phyloP scores from a whole-genome alignment of 257 asterid genomes.

The Nicotiana noctiflora region DNA sequence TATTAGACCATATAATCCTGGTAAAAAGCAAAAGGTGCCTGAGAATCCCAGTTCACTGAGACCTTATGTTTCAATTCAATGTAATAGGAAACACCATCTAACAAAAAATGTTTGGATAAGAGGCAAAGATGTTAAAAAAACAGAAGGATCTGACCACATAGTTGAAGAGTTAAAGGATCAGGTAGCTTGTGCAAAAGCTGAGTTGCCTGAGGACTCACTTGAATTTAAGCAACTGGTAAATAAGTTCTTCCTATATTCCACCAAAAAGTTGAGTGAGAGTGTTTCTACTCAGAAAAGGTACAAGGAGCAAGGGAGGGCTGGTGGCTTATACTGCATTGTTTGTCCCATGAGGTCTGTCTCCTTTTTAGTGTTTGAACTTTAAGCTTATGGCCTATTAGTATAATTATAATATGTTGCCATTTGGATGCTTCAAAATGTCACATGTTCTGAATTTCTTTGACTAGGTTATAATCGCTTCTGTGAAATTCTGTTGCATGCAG shows the following conservation, averaged over 20 bases:
- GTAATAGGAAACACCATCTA: constrained; percentile 7
- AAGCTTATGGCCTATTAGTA: background rate
- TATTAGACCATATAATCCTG: constrained; percentile 7
- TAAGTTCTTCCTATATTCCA: constrained; percentile 17
- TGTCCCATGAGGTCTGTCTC: constrained; percentile 33
- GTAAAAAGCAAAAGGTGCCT: constrained; percentile 13
- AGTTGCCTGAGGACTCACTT: constrained; percentile 22
- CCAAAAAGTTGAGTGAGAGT: constrained; percentile 25
- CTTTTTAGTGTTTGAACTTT: background rate
- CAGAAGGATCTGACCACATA: constrained; percentile 7
- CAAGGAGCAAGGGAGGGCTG: constrained; percentile 34
- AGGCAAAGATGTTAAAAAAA: constrained; percentile 12
- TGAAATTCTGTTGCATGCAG: background rate
- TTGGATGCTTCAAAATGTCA: constrained; percentile 1
- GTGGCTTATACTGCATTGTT: constrained; percentile 32
- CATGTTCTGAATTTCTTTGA: background rate
- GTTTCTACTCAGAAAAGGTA: constrained; percentile 24
- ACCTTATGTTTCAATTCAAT: background rate
- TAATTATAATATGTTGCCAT: background rate
- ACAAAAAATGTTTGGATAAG: constrained; percentile 26
- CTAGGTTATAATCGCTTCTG: background rate
- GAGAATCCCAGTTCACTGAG: constrained; percentile 3
- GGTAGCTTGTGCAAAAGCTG: constrained; percentile 15
- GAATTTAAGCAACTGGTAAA: constrained; percentile 25
- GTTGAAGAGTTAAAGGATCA: constrained; percentile 9